Percentiles rank a stretch among this genome's conserved stretches.
Evolutionary conservation across 2,329 filamentous ascomycete genomes (phyloP).

Genomic region (Chalaropsis thielavioides): DNA sequence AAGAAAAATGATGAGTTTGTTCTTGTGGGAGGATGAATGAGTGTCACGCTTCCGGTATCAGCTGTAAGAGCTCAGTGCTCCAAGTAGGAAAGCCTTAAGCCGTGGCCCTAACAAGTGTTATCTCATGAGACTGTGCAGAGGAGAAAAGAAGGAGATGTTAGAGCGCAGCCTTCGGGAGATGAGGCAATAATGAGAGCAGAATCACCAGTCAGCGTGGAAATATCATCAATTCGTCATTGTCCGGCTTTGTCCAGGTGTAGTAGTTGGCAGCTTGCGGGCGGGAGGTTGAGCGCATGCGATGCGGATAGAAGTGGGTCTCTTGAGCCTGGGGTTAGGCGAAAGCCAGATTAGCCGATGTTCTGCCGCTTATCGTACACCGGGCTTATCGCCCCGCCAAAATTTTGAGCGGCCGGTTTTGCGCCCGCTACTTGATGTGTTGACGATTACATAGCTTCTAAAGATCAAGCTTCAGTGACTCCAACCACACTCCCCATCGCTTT

Average conservation of each 20-base stretch:
- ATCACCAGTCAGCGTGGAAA: neutral
- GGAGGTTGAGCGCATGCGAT: neutral
- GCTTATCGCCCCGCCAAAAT: slow-evolving; percentile 16
- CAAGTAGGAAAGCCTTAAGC: neutral
- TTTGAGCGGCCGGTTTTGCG: slow-evolving; percentile 14
- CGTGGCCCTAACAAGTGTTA: neutral
- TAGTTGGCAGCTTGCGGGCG: neutral
- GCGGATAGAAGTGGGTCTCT: slow-evolving; percentile 1
- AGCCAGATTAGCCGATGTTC: neutral
- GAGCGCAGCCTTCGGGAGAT: neutral
- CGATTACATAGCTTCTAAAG: neutral
- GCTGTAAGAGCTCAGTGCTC: neutral
- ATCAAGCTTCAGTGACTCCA: neutral
- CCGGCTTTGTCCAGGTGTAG: neutral
- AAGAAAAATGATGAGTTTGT: neutral
- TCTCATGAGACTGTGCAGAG: neutral
- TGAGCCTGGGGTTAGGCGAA: neutral
- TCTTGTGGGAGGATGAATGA: neutral
- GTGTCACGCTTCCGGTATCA: neutral
- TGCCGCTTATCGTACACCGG: slow-evolving; percentile 11
- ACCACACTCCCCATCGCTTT: neutral
- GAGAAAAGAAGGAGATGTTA: neutral
- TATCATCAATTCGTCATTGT: neutral
- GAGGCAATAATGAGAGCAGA: neutral
- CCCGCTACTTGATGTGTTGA: neutral